phyloP scores from a whole-genome alignment of 805 yeast species.

The Cyberlindnera saturnus region DNA sequence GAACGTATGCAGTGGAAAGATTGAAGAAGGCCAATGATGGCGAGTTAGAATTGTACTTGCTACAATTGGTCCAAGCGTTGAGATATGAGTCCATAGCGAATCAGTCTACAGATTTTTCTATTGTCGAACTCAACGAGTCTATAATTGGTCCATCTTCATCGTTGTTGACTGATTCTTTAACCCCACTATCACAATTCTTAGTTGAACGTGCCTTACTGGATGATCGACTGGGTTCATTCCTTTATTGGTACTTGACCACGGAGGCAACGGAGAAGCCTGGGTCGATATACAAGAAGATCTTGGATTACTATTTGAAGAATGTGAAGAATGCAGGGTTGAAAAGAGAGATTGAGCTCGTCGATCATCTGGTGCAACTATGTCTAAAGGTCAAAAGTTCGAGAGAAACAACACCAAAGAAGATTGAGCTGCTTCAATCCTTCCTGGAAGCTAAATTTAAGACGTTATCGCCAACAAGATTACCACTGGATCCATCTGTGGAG shows the following conservation, averaged over 20 bases:
- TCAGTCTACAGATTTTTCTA: slow-evolving; percentile 27
- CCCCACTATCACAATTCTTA: slow-evolving; percentile 71
- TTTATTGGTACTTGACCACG: slow-evolving; percentile 90
- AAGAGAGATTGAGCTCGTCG: slow-evolving; percentile 65
- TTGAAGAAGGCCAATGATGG: slow-evolving; percentile 70
- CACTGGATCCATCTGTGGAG: slow-evolving; percentile 74
- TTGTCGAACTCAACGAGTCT: slow-evolving; percentile 28
- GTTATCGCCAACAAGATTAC: slow-evolving; percentile 59
- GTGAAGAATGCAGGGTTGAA: slow-evolving; percentile 28
- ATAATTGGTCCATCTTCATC: slow-evolving; percentile 18
- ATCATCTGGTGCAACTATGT: slow-evolving; percentile 59
- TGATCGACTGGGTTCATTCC: slow-evolving; percentile 65
- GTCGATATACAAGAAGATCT: slow-evolving; percentile 37
- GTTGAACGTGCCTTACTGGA: slow-evolving; percentile 65
- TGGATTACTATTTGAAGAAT: slow-evolving; percentile 38
- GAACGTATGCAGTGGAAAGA: slow-evolving; percentile 86
- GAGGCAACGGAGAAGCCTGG: slow-evolving; percentile 68
- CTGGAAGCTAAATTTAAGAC: slow-evolving; percentile 34
- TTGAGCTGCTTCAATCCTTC: slow-evolving; percentile 53
- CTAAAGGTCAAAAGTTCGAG: slow-evolving; percentile 55
- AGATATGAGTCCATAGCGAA: slow-evolving; percentile 55
- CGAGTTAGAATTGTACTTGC: slow-evolving; percentile 72
- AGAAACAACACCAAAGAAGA: slow-evolving; percentile 74
- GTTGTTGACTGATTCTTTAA: slow-evolving; percentile 23
- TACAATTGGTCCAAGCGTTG: slow-evolving; percentile 89